phyloP scores from a whole-genome alignment of 345 rosid species.

The Eucalyptus pumila region DNA sequence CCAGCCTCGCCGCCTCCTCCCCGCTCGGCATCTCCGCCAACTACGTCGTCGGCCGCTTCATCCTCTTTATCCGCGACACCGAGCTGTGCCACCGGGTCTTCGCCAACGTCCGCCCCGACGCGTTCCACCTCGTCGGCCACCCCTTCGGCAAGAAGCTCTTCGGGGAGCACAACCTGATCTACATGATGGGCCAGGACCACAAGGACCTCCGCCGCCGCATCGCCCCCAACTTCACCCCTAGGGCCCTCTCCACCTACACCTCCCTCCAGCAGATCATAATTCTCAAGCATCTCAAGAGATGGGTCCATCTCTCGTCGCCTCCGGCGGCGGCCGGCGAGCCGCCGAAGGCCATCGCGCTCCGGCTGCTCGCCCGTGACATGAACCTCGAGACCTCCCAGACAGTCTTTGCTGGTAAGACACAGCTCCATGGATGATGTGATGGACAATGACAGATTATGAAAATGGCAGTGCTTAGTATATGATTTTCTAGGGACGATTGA shows the following conservation, averaged over 20 bases:
- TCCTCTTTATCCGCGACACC: constrained; percentile 41
- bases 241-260: constrained; percentile 66
- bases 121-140: constrained; percentile 65
- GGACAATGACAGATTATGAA: background rate
- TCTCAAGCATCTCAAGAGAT: constrained; percentile 35
- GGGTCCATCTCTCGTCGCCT: constrained; percentile 21
- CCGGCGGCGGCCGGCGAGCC: background rate
- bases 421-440: background rate
- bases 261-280: constrained; percentile 52
- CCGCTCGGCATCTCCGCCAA: constrained; percentile 47
- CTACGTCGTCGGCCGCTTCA: constrained; percentile 59
- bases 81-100: constrained; percentile 67
- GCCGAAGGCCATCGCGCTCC: constrained; percentile 11
- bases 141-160: constrained; percentile 84
- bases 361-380: constrained; percentile 52
- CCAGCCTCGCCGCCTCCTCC: constrained; percentile 7
- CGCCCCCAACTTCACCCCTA: constrained; percentile 75
- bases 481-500: background rate
- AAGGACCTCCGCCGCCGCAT: constrained; percentile 69
- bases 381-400: constrained; percentile 88
- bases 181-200: constrained; percentile 78
- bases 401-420: constrained; percentile 30
- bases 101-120: constrained; percentile 75
- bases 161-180: constrained; percentile 78
- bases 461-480: background rate